phyloP scores from a whole-genome alignment of 2,329 filamentous ascomycete genomes.

The Penicillium sp. region DNA sequence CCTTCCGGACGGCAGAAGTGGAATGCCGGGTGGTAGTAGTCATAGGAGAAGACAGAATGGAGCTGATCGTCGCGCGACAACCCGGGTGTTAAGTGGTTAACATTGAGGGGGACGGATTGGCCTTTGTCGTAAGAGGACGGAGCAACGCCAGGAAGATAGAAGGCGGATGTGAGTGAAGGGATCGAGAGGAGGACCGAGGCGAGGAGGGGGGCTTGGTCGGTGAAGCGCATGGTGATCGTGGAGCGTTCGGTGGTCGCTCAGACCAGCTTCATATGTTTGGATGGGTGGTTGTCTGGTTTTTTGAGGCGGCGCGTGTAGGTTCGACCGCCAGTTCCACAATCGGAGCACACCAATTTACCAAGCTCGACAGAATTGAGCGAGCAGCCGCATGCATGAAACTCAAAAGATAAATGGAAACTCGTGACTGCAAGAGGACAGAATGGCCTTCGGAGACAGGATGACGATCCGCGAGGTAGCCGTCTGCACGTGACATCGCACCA shows the following conservation, averaged over 20 bases:
- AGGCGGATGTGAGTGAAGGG: conserved; percentile 59
- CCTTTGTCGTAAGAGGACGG: conserved; percentile 85
- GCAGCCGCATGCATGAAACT: neutral
- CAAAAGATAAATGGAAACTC: neutral
- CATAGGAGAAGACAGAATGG: conserved; percentile 91
- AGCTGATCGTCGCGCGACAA: conserved; percentile 77
- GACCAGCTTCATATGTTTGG: conserved; percentile 13
- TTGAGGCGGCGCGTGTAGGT: neutral
- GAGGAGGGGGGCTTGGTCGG: conserved; percentile 32
- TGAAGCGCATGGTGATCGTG: conserved; percentile 39
- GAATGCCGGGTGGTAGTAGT: conserved; percentile 90
- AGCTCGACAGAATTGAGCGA: neutral
- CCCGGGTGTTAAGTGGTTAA: conserved; percentile 89
- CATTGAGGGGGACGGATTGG: conserved; percentile 80
- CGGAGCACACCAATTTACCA: neutral
- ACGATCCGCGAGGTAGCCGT: conserved; percentile 1
- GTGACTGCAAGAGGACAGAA: conserved; percentile 7
- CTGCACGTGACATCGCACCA: neutral
- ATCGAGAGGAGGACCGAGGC: conserved; percentile 33
- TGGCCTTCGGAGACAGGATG: neutral
- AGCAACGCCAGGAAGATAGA: conserved; percentile 95
- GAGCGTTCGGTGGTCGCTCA: conserved; percentile 19
- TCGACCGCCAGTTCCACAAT: neutral
- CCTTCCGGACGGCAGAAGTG: conserved; percentile 81
- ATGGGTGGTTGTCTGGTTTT: neutral